Evolutionary conservation across 345 rosid species (phyloP).

Genomic region (Sisymbrium altissimum): DNA sequence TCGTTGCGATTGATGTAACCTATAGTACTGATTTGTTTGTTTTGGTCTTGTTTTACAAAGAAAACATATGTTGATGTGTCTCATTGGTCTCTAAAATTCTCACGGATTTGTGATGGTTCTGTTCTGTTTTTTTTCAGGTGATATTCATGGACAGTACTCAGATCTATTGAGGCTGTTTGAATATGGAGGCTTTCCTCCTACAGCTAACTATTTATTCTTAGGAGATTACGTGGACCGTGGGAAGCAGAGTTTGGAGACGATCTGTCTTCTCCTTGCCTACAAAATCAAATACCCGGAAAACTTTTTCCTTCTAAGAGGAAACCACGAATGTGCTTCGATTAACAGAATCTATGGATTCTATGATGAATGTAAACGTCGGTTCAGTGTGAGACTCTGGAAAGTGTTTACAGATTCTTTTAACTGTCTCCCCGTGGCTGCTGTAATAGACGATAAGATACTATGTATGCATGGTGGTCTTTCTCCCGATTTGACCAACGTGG

Average conservation of each 20-base stretch:
- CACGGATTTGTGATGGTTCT: slow-evolving; percentile 11
- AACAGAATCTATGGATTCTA: slow-evolving; percentile 92
- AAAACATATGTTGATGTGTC: not conserved
- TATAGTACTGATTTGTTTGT: slow-evolving; percentile 12
- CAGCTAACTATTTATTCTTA: slow-evolving; percentile 78
- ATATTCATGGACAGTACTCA: slow-evolving; percentile 86
- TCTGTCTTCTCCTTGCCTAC: slow-evolving; percentile 89
- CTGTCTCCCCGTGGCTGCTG: slow-evolving; percentile 94
- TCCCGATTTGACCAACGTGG: slow-evolving; percentile 69
- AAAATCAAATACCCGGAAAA: slow-evolving; percentile 87
- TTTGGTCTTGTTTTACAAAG: too few relatives aligned
- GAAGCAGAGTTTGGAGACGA: slow-evolving; percentile 92
- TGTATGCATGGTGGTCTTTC: slow-evolving; percentile 98
- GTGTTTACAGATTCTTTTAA: slow-evolving; percentile 84
- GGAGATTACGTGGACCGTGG: slow-evolving; percentile 97
- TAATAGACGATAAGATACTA: slow-evolving; percentile 86
- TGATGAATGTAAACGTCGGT: slow-evolving; percentile 88
- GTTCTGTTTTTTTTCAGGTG: slow-evolving; percentile 50
- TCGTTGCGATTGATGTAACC: not conserved
- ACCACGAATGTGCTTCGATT: slow-evolving; percentile 90
- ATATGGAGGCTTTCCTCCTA: slow-evolving; percentile 89
- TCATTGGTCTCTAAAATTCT: not conserved
- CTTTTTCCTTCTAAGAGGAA: slow-evolving; percentile 84
- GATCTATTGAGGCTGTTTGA: slow-evolving; percentile 89
- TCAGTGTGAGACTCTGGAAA: slow-evolving; percentile 82